Evolutionary conservation across 2,329 filamentous ascomycete species (phyloP).

Genomic region (Endothia cerciana): DNA sequence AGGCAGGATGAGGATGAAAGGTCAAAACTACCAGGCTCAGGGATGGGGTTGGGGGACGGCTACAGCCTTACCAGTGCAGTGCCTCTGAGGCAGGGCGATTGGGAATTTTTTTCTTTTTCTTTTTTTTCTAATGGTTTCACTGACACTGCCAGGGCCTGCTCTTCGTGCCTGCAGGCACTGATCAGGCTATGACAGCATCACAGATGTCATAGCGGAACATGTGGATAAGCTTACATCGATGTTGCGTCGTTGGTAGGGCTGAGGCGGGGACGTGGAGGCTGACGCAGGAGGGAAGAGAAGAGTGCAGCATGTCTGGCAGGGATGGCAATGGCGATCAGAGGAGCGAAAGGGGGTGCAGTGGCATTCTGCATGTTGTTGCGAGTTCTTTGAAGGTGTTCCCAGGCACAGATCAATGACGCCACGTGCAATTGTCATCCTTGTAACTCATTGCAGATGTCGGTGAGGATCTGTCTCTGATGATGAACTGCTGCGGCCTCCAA

Average conservation of each 20-base stretch:
- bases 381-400: not conserved
- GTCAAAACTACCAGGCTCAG: not conserved
- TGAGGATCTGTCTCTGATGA: not conserved
- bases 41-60: not conserved
- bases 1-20: not conserved
- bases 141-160: too few species aligned
- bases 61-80: not conserved
- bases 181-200: not conserved
- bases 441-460: not conserved
- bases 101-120: not conserved
- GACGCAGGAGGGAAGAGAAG: not conserved
- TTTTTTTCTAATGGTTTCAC: not conserved
- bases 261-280: conserved; percentile 5
- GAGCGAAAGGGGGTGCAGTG: not conserved
- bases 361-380: not conserved
- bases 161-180: not conserved
- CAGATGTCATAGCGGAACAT: conserved; percentile 6
- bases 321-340: not conserved
- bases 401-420: not conserved
- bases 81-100: not conserved
- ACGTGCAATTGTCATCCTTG: not conserved
- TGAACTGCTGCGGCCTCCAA: not conserved
- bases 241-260: conserved; percentile 17
- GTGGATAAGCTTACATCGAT: conserved; percentile 11
- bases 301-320: conserved; percentile 6